Conservation (phyloP, 805 yeast genomes). For the Starmerella sp. region DNA sequence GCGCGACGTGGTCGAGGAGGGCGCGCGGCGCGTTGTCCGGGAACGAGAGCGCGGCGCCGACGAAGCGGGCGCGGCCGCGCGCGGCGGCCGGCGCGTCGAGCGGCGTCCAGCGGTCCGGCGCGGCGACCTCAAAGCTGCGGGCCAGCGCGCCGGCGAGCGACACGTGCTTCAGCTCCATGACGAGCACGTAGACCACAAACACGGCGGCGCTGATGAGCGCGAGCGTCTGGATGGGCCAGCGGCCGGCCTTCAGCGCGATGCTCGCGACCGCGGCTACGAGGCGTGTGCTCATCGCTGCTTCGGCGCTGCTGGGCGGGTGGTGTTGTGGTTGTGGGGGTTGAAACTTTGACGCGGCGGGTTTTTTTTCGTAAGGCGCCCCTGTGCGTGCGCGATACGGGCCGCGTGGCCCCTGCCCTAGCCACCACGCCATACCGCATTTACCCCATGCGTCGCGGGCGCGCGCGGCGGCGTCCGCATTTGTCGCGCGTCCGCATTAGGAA, state of each 20-base stretch:
- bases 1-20: conserved; percentile 1
- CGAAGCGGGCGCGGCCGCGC: conserved; percentile 14
- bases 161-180: conserved; percentile 32
- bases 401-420: neutral
- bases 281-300: conserved; percentile 1
- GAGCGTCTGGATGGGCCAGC: conserved; percentile 77
- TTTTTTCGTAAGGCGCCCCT: neutral
- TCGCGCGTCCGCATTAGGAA: neutral
- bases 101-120: neutral
- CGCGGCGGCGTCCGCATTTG: too few species aligned
- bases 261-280: conserved; percentile 31
- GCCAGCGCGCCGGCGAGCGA: conserved; percentile 19
- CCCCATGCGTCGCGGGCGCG: too few species aligned
- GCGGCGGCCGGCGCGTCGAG: neutral
- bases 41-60: conserved; percentile 20
- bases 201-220: conserved; percentile 62
- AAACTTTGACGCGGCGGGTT: neutral
- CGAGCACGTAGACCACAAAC: conserved; percentile 66
- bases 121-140: conserved; percentile 19
- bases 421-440: too few species aligned
- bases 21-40: conserved; percentile 11
- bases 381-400: neutral
- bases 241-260: conserved; percentile 47
- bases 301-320: neutral
- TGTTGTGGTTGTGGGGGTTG: neutral